Conservation (phyloP, 2,329 filamentous ascomycete genomes). For the Aspergillus brunneoviolaceus region DNA sequence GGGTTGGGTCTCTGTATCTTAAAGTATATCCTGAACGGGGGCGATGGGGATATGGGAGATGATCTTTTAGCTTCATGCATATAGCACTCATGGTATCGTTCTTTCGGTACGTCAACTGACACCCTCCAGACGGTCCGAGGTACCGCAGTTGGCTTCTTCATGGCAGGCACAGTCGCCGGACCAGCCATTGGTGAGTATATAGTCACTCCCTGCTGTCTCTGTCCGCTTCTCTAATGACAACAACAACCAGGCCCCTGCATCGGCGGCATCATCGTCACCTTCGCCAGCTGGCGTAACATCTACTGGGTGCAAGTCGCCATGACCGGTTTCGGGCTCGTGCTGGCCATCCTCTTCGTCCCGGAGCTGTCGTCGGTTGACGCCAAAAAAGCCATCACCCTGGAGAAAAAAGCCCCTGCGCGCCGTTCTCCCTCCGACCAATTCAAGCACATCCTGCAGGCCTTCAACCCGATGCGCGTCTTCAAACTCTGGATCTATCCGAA, state of each 20-base stretch:
- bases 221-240: neutral
- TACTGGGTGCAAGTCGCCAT: slow-evolving; percentile 76
- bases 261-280: slow-evolving; percentile 76
- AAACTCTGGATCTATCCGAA: slow-evolving; percentile 67
- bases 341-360: slow-evolving; percentile 66
- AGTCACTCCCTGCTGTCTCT: too few relatives aligned
- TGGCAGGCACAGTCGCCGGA: slow-evolving; percentile 44
- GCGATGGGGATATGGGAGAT: too few relatives aligned
- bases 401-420: neutral
- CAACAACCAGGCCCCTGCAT: slow-evolving; percentile 52
- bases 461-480: slow-evolving; percentile 64
- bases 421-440: slow-evolving; percentile 30
- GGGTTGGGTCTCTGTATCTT: neutral
- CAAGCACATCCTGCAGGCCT: slow-evolving; percentile 31
- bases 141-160: slow-evolving; percentile 47
- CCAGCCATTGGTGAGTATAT: slow-evolving; percentile 41
- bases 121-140: slow-evolving; percentile 37
- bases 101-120: neutral
- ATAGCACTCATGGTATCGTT: neutral
- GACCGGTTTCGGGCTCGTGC: slow-evolving; percentile 58
- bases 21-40: too few relatives aligned
- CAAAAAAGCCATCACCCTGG: slow-evolving; percentile 14
- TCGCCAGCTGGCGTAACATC: slow-evolving; percentile 69
- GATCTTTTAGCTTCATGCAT: too few relatives aligned
- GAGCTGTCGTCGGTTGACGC: slow-evolving; percentile 61